Base-by-base conservation (phyloP, 1,284 basidiomycete genomes). In the Cryptococcus sp. region DNA sequence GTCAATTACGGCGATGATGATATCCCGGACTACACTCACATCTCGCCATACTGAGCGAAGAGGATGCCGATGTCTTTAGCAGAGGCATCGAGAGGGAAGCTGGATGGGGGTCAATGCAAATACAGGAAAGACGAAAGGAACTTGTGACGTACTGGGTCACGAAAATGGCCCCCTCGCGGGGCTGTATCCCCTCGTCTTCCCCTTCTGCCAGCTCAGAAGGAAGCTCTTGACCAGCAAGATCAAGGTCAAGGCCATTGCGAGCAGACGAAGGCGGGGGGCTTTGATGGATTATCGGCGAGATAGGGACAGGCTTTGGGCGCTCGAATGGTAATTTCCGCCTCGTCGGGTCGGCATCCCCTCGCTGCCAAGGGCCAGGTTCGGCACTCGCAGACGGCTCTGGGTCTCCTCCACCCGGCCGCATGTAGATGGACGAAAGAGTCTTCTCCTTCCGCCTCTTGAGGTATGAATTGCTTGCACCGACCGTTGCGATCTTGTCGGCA, bases 61-160 rank as follows among this genome's bases (percentile, higher is more conserved):
- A 79, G 55, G 13, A 78, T 76, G 7, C 76, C 77, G 3, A 79
- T 58, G 50, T 79, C 77, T 57, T 73, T 73, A 0, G 76, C 73
- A 4, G 72, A 70, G 3, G 67, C 70, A 2, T 62, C 55, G 8
- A 69, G 67, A 2, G 76, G 76, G 57, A 79, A 78, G 43, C 77
- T 79, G 49, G 2, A 15, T 52, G 55, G 22, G 58, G 55, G 38
- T 57, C 40, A 57, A 53, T 49, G n/a, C n/a, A n/a, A 22, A 45
- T 17, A 47, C 16, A 46, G 38, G 30, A n/a, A 13, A 25, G 23
- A 38, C n/a, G n/a, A 50, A 10, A 27, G 5, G 25, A 3, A 3
- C 39, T 16, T 2, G 16, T 10, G 17, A 63, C 75, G 58, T 49
- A 76, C 75, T 71, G 55, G 6, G 76, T 75, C 7, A 78, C 74